Conservation (phyloP, 306 rosid species). For the Trichosanthes truncata region DNA sequence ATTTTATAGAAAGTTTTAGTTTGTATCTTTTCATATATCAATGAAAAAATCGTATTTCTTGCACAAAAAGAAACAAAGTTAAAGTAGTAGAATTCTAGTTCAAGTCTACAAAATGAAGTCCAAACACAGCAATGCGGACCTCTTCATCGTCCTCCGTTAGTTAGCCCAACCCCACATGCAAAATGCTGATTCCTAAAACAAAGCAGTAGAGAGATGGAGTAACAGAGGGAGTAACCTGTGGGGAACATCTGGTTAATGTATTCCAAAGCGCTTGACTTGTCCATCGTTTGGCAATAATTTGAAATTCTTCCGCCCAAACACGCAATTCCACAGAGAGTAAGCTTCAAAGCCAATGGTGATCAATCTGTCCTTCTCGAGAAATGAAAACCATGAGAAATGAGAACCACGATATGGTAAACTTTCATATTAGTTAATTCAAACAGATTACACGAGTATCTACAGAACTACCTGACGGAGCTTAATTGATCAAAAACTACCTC, state of each 20-base stretch:
- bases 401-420: neutral
- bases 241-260: constrained; percentile 99
- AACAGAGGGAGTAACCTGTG: constrained; percentile 37
- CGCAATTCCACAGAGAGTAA: neutral
- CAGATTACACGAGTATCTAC: neutral
- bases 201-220: neutral
- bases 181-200: neutral
- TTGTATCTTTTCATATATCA: neutral
- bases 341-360: neutral
- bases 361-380: neutral
- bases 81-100: neutral
- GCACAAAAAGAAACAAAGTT: neutral
- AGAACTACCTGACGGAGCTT: neutral
- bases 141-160: neutral
- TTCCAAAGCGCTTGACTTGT: constrained; percentile 91
- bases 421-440: neutral
- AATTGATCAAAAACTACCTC: constrained; percentile 1
- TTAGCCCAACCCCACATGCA: neutral
- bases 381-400: neutral
- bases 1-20: neutral
- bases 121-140: neutral
- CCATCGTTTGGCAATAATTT: constrained; percentile 35
- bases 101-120: neutral
- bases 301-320: neutral
- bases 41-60: neutral